These are phyloP conservation scores for Teratosphaeria epicoccoides DNA, from an alignment of 2,329 filamentous ascomycete species.

Conservation along the genomic window DNA sequence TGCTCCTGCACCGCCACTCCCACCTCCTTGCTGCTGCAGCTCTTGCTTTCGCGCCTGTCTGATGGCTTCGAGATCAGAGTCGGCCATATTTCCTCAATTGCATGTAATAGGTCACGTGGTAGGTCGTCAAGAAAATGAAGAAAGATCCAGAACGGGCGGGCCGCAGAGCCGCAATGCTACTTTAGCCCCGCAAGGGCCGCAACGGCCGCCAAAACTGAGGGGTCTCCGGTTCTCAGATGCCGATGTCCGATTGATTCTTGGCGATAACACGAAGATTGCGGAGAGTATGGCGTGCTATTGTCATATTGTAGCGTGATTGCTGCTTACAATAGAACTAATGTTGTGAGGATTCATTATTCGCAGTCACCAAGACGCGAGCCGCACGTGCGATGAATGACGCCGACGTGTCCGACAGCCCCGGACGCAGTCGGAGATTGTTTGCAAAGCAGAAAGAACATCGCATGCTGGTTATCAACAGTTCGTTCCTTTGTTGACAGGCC, in stretches of 20 bases:
- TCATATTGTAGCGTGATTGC: neutral
- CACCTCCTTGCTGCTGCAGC: constrained; percentile 56
- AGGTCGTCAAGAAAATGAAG: neutral
- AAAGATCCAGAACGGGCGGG: neutral
- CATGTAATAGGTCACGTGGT: neutral
- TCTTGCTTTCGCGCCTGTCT: constrained; percentile 86
- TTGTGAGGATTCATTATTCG: neutral
- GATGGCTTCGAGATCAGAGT: constrained; percentile 66
- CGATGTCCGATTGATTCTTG: neutral
- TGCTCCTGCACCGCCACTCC: constrained; percentile 19
- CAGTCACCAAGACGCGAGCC: too few relatives aligned
- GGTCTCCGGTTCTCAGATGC: neutral
- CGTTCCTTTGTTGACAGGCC: neutral
- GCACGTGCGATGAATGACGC: neutral
- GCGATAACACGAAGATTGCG: neutral
- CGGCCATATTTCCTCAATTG: constrained; percentile 42
- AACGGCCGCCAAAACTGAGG: neutral
- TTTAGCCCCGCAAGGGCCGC: neutral
- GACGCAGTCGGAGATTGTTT: neutral
- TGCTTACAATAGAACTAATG: neutral
- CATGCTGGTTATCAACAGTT: too few relatives aligned
- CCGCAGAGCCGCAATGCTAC: neutral
- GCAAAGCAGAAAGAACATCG: too few relatives aligned
- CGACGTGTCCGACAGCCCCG: neutral
- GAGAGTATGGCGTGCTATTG: neutral